phyloP scores from a whole-genome alignment of 768 basidiomycete species.

The Podaxis rugospora region DNA sequence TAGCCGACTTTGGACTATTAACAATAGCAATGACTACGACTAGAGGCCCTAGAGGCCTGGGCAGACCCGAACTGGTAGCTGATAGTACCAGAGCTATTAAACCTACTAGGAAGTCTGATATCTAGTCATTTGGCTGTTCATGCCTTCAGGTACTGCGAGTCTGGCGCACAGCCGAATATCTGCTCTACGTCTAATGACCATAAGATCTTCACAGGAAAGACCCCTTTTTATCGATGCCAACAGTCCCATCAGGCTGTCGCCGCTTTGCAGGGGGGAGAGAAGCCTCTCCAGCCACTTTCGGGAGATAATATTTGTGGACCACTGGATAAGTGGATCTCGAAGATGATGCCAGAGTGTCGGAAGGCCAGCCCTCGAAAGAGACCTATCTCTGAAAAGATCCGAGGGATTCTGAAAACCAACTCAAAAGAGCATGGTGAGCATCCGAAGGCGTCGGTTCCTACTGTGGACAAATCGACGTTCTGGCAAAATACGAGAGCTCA shows the following conservation, averaged over 20 bases:
- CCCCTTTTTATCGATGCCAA: background rate
- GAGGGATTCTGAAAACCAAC: background rate
- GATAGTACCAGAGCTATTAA: background rate
- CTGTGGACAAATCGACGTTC: background rate
- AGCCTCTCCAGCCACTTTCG: background rate
- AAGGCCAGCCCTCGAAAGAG: background rate
- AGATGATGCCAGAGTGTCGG: background rate
- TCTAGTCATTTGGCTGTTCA: background rate
- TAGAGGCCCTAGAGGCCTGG: background rate
- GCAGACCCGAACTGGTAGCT: background rate
- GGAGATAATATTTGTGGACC: background rate
- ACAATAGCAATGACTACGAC: background rate
- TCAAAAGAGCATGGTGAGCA: background rate
- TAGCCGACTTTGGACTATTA: background rate
- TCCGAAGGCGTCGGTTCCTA: background rate
- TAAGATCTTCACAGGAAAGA: background rate
- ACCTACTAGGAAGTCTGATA: background rate
- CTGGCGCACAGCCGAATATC: too few relatives aligned
- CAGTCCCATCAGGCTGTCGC: too few relatives aligned
- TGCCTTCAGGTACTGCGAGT: background rate
- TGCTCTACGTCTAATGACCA: too few relatives aligned
- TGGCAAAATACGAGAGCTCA: background rate
- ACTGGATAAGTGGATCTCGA: background rate
- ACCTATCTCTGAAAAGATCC: background rate
- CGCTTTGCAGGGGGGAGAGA: background rate